These are phyloP conservation scores for Sugiyamaella qingdaonensis DNA, from an alignment of 805 yeast species.

Conservation along the genomic window DNA sequence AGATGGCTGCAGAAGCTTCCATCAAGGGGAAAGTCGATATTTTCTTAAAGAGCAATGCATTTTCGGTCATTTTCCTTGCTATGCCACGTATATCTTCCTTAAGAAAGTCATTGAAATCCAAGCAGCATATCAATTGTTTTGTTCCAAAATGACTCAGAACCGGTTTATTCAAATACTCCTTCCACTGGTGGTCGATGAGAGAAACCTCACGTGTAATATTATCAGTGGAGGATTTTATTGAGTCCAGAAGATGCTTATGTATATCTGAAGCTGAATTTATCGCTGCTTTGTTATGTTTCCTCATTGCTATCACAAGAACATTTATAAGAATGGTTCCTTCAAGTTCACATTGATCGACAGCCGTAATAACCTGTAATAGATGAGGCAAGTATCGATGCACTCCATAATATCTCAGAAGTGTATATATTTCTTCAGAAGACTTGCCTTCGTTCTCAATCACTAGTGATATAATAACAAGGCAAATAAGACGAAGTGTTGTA, in stretches of 20 bases:
- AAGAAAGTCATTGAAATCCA: conserved; percentile 25
- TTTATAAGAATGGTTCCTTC: neutral
- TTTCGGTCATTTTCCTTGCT: neutral
- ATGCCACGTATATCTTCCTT: conserved; percentile 16
- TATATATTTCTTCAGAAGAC: neutral
- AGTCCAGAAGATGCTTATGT: too few relatives aligned
- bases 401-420: neutral
- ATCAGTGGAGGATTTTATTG: conserved; percentile 4
- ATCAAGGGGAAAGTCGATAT: conserved; percentile 19
- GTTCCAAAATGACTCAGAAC: conserved; percentile 13
- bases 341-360: neutral
- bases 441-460: neutral
- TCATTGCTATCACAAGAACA: neutral
- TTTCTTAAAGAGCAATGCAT: neutral
- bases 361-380: neutral
- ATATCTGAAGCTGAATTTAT: neutral
- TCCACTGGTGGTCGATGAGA: conserved; percentile 9
- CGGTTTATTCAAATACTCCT: conserved; percentile 22
- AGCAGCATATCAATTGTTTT: conserved; percentile 14
- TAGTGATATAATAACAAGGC: neutral
- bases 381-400: neutral
- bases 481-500: neutral
- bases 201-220: conserved; percentile 17
- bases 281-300: neutral
- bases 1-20: conserved; percentile 22